Evolutionary conservation across 257 asterid genomes (phyloP), one percentile per base, ranked within the genome.

Genomic region (Gynochthodes officinalis): DNA sequence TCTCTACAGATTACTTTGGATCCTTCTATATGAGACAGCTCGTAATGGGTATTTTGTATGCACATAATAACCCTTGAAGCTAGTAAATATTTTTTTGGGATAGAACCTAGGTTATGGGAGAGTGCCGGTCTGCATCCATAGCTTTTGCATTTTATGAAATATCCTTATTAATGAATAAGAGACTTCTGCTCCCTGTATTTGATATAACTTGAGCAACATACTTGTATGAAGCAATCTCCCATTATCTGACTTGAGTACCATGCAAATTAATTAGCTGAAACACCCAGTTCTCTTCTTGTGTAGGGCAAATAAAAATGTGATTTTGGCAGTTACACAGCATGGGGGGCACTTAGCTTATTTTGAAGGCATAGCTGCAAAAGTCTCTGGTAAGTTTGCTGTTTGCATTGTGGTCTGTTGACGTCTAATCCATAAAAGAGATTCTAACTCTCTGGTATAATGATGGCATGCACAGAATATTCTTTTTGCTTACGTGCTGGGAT

Each of bases 301-400:
- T 82, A 92, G 97, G 94, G 84, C 79, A 67, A 92, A 88, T 79
- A 70, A 81, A 70, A 92, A 89, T 73, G 80, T 92, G 39, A 75
- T 92, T 75, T 81, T 92, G 81, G 97, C 92, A 54, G 87, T 91
- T 39, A 92, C 97, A 7, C 80, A 80, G 76, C 96, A 89, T 74
- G 97, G 97, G 75, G 96, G 96, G 59, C 97, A 92, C 79, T 74
- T 92, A 64, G 96, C 92, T 40, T 92, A 76, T 80, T 92, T 84
- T 77, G 97, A 89, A 87, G 97, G 97, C 68, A 67, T 88, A 19
- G 68, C 89, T 73, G 97, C 96, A 70, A 84, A 74, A 83, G 78
- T 75, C 68, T 83, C 79, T 92, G 97, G 97, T 92, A 77, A 81
- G 69, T 52, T 35, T 70, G 43, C 42, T 67, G 2, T 63, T n/a